A percentile compares a stretch with the other conserved stretches of the same genome.
Conservation (phyloP, 164 flowering plant genomes). For the grape (Vitis vinifera) region ASM3070453v1 NC_081820.1:26910001-26910500, state of each 20-base stretch:
- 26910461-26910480: no score
- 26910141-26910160: background rate
- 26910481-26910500: no score
- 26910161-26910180: background rate
- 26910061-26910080: background rate
- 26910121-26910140: background rate
- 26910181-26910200: background rate
- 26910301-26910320: no score
- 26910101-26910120: no score
- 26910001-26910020: slow-evolving; percentile 15
- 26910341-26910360: background rate
- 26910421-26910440: no score
- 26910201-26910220: background rate
- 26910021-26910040: slow-evolving; percentile 18
- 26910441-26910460: no score
- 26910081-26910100: background rate
- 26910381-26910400: background rate
- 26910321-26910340: background rate
- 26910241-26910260: no score
- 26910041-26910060: slow-evolving; percentile 13
- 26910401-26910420: no score
- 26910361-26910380: background rate
- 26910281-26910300: no score
- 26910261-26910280: no score
- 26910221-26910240: background rate